Conservation (phyloP, 371 early-diverging fungal genomes). For the Apophysomyces elegans region DNA sequence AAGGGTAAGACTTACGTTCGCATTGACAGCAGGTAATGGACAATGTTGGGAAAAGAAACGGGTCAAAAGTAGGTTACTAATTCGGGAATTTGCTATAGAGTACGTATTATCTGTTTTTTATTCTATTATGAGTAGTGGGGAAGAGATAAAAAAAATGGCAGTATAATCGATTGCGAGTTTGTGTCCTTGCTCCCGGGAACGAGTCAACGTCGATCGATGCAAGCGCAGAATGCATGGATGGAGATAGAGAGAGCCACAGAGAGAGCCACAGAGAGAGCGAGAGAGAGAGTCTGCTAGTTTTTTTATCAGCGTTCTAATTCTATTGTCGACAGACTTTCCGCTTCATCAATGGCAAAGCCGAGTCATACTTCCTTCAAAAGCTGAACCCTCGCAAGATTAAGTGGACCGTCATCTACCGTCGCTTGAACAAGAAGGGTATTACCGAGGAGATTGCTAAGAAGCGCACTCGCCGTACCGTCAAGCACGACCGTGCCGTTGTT, state of each 20-base stretch:
- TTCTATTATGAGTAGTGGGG: not conserved
- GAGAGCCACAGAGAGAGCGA: not conserved
- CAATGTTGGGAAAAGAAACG: not conserved
- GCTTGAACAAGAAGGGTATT: conserved; percentile 98
- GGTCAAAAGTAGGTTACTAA: not conserved
- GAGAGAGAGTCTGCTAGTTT: not conserved
- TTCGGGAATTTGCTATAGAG: not conserved
- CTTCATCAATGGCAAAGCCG: conserved; percentile 94
- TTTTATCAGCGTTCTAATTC: not conserved
- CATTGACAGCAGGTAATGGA: conserved; percentile 76
- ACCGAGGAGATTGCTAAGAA: conserved; percentile 96
- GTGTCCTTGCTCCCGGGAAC: not conserved
- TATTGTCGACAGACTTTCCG: conserved; percentile 76
- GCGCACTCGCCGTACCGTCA: conserved; percentile 92
- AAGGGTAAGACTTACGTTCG: conserved; percentile 94
- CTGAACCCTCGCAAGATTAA: conserved; percentile 96
- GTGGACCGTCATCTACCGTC: conserved; percentile 98
- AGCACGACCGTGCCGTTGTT: conserved; percentile 95
- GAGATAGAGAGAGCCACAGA: not conserved
- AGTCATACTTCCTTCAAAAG: conserved; percentile 94
- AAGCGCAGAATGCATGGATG: not conserved
- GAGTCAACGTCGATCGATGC: not conserved
- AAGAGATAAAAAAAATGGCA: not conserved
- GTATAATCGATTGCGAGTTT: not conserved
- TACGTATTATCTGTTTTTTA: not conserved